Base-by-base conservation (phyloP, 495 filamentous ascomycete species). In the Viridothelium virens region DNA sequence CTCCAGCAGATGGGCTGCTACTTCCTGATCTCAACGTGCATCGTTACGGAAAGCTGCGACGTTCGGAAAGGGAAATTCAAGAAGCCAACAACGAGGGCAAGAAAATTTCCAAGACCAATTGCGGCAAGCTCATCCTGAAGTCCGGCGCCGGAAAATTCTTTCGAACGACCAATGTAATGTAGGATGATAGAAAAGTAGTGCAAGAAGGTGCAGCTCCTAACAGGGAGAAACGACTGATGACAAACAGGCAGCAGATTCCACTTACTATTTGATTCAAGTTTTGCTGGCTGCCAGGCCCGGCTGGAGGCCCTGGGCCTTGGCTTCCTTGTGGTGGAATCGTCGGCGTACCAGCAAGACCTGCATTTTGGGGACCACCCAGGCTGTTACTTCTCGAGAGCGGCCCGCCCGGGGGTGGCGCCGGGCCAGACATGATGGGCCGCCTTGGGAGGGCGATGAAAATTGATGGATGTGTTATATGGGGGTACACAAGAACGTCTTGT, bases 181-280 rank as follows among this genome's bases (percentile, higher is more conserved):
- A 9, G 18, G 38, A 12, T n/a, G 14, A 65, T 38, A 25, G 16
- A 37, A 36, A 59, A 61, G 18, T 63, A 65, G 38, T 25, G 25
- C 25, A 0, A 25, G 25, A 1, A 25, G 25, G 25, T 25, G 25
- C 25, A 25, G 25, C 25, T 25, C 25, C 25, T 25, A 25, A 25
- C 25, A 25, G 25, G 1, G 25, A 25, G 25, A 25, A 25, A 25
- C 25, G 25, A 25, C 50, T 37, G 34, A 50, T 38, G 16, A 56
- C 4, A 16, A 6, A 63, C 41, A 66, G 18, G 56, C 56, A 53
- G 50, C 64, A 65, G 38, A 65, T 10, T 63, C 62, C 16, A 68
- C 90, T 81, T 83, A 96, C 93, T 74, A 98, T 98, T 70, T 95
- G 91, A 68, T 98, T 98, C 7, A 98, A 75, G 72, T 96, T 96